Conservation (phyloP, 495 filamentous ascomycete genomes). For the Neurospora pannonica region DNA sequence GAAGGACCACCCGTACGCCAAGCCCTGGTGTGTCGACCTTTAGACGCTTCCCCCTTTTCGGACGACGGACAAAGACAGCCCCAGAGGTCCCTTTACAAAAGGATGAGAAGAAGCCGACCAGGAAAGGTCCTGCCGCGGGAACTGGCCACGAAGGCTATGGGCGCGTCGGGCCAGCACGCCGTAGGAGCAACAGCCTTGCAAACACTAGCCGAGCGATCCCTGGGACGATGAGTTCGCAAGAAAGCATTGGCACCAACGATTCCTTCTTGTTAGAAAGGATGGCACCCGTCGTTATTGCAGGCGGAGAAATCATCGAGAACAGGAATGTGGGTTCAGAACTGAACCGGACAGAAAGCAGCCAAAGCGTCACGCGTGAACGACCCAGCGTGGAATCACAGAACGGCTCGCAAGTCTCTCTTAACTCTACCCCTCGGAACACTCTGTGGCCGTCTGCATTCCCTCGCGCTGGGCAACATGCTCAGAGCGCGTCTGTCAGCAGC, state of each 20-base stretch:
- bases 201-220: slow-evolving; percentile 34
- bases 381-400: slow-evolving; percentile 43
- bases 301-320: slow-evolving; percentile 55
- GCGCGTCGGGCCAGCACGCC: slow-evolving; percentile 49
- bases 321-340: slow-evolving; percentile 46
- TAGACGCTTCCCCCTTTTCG: slow-evolving; percentile 66
- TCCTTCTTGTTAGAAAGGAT: slow-evolving; percentile 62
- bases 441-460: slow-evolving; percentile 46
- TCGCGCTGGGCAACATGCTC: slow-evolving; percentile 8
- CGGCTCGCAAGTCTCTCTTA: slow-evolving; percentile 30
- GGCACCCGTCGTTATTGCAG: slow-evolving; percentile 79
- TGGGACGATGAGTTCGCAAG: slow-evolving; percentile 39
- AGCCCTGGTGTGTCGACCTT: slow-evolving; percentile 37
- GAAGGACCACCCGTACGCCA: slow-evolving; percentile 31
- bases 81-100: slow-evolving; percentile 40
- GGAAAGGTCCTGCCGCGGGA: slow-evolving; percentile 82
- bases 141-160: slow-evolving; percentile 97
- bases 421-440: slow-evolving; percentile 29
- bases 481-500: slow-evolving; percentile 14
- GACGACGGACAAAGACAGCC: slow-evolving; percentile 60
- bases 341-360: slow-evolving; percentile 52
- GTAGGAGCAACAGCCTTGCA: slow-evolving; percentile 49
- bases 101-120: slow-evolving; percentile 43
- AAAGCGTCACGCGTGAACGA: slow-evolving; percentile 41
- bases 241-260: slow-evolving; percentile 38